phyloP scores from a whole-genome alignment of 306 rosid species.

The Senna siamea region DNA sequence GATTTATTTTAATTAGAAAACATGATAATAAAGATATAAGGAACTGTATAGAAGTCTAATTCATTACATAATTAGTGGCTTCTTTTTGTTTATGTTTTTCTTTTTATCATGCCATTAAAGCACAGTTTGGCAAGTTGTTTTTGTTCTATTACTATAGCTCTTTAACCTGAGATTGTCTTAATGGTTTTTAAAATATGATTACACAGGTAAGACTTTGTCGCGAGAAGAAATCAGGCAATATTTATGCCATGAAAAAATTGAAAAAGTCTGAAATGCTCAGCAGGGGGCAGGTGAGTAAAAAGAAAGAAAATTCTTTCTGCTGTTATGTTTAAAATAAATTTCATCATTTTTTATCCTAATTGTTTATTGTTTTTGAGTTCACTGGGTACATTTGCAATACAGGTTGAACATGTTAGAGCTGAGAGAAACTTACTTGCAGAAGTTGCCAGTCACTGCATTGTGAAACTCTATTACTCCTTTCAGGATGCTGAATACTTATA shows the following conservation, averaged over 20 bases:
- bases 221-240: constrained; percentile 51
- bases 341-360: not conserved
- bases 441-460: constrained; percentile 90
- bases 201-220: constrained; percentile 52
- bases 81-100: not conserved
- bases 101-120: constrained; percentile 13
- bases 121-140: not conserved
- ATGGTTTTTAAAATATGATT: constrained; percentile 22
- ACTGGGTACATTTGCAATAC: constrained; percentile 7
- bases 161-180: constrained; percentile 1
- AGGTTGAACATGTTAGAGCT: constrained; percentile 75
- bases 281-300: constrained; percentile 49
- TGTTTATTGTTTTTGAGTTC: not conserved
- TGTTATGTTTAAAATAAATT: constrained; percentile 12
- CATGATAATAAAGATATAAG: too few relatives aligned
- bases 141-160: not conserved
- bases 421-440: constrained; percentile 95
- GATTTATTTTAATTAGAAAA: too few relatives aligned
- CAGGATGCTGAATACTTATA: constrained; percentile 86
- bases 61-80: constrained; percentile 8
- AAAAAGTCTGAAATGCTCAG: constrained; percentile 60
- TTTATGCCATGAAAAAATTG: constrained; percentile 59
- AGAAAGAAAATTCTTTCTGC: not conserved
- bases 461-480: constrained; percentile 91
- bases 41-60: too few relatives aligned